Conservation (phyloP, 108 stramenopile genomes). For the Chaetoceros muelleri region DNA sequence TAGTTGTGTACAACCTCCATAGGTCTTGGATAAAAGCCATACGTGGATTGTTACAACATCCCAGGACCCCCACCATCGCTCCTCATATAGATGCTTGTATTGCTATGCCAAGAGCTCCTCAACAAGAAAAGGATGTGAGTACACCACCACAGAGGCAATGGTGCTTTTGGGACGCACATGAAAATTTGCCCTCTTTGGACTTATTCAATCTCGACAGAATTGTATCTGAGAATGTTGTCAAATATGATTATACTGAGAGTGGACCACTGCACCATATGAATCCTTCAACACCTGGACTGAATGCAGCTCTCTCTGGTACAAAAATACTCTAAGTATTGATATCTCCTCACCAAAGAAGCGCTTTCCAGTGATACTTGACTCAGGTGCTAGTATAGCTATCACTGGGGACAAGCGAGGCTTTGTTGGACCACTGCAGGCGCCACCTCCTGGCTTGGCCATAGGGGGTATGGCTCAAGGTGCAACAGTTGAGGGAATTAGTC, state of each 20-base stretch:
- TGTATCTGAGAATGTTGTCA: not conserved
- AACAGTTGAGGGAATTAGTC: conserved; percentile 4
- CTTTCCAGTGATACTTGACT: conserved; percentile 20
- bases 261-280: not conserved
- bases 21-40: too few relatives aligned
- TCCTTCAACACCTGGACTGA: not conserved
- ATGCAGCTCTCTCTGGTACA: not conserved
- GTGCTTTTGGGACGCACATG: too few relatives aligned
- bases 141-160: too few relatives aligned
- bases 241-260: not conserved
- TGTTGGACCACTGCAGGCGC: conserved; percentile 5
- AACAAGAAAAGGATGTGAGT: too few relatives aligned
- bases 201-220: not conserved
- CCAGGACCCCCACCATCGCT: too few relatives aligned
- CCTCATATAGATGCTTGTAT: too few relatives aligned
- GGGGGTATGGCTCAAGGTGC: conserved; percentile 10
- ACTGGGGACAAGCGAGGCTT: conserved; percentile 7
- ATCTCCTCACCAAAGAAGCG: not conserved
- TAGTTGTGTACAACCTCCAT: too few relatives aligned
- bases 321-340: not conserved
- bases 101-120: too few relatives aligned
- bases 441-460: not conserved
- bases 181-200: too few relatives aligned
- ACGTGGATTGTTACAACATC: too few relatives aligned
- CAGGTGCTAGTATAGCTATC: conserved; percentile 20